Percentiles rank a stretch among this genome's conserved stretches.
phyloP scores from a whole-genome alignment of 139 green algal species.

The Picocystis salinarum region DNA sequence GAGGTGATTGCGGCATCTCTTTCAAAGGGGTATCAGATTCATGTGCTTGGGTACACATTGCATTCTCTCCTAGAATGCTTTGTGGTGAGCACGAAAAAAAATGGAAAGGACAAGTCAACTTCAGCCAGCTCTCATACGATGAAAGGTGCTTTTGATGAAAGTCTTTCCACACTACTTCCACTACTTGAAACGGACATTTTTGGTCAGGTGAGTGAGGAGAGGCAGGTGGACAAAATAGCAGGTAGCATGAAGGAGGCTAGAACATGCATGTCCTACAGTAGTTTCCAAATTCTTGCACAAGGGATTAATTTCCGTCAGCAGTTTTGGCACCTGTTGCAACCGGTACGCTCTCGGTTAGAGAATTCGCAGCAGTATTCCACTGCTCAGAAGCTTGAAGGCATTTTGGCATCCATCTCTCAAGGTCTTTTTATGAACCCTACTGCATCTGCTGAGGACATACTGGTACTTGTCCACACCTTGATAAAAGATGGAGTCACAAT shows the following conservation, averaged over 20 bases:
- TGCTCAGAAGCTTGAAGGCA: constrained; percentile 32
- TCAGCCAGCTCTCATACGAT: not conserved
- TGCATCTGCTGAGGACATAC: constrained; percentile 25
- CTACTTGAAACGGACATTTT: constrained; percentile 63
- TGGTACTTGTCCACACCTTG: constrained; percentile 29
- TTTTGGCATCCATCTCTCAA: constrained; percentile 43
- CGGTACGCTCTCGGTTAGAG: not conserved
- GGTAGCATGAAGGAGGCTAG: constrained; percentile 61
- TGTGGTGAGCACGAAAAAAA: constrained; percentile 6
- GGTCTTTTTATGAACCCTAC: constrained; percentile 52
- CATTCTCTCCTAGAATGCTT: constrained; percentile 53
- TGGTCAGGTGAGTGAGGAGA: constrained; percentile 44
- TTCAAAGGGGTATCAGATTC: constrained; percentile 50
- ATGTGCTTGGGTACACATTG: constrained; percentile 73
- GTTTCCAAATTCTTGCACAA: constrained; percentile 46
- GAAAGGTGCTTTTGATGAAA: constrained; percentile 33
- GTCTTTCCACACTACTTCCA: constrained; percentile 34
- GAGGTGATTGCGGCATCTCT: constrained; percentile 13
- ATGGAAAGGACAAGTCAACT: not conserved
- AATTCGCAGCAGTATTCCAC: constrained; percentile 1
- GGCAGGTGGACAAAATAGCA: constrained; percentile 46
- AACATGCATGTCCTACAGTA: constrained; percentile 38
- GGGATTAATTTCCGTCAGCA: constrained; percentile 34
- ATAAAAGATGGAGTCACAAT: constrained; percentile 20
- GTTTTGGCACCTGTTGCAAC: constrained; percentile 13